Evolutionary conservation across 192 early-diverging fungal species (phyloP).

Genomic region (Mortierella claussenii): DNA sequence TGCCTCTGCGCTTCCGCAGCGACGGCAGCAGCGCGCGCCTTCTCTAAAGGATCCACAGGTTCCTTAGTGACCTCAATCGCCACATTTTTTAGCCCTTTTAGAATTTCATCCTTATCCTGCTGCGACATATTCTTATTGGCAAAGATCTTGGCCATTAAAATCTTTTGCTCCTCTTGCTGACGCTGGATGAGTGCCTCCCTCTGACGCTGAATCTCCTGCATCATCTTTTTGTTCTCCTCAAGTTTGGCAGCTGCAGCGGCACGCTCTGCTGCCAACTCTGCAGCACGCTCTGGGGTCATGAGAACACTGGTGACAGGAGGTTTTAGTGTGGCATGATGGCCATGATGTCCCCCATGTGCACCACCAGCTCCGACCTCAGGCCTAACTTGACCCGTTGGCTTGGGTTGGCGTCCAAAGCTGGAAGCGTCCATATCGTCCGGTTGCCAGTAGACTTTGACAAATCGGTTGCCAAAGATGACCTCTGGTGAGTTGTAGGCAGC

Average conservation of each 20-base stretch:
- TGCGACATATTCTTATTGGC: conserved; percentile 61
- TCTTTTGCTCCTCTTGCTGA: conserved; percentile 74
- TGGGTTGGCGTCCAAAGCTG: conserved; percentile 30
- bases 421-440: conserved; percentile 55
- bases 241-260: conserved; percentile 63
- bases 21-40: conserved; percentile 45
- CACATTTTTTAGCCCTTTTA: conserved; percentile 60
- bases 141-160: conserved; percentile 66
- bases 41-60: conserved; percentile 38
- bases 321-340: conserved; percentile 21
- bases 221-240: conserved; percentile 58
- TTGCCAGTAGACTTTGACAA: conserved; percentile 88
- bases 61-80: conserved; percentile 56
- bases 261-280: conserved; percentile 55
- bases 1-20: conserved; percentile 51
- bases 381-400: conserved; percentile 44
- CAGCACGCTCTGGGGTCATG: conserved; percentile 54
- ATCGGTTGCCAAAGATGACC: conserved; percentile 85
- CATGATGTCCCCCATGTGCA: not conserved
- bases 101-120: conserved; percentile 58
- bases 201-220: conserved; percentile 66
- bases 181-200: conserved; percentile 65
- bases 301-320: conserved; percentile 53
- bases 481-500: conserved; percentile 80
- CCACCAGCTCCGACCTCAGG: conserved; percentile 8